These are phyloP conservation scores for Boletus tylopilopsis DNA, from an alignment of 768 basidiomycete genomes.

Conservation along the genomic window DNA sequence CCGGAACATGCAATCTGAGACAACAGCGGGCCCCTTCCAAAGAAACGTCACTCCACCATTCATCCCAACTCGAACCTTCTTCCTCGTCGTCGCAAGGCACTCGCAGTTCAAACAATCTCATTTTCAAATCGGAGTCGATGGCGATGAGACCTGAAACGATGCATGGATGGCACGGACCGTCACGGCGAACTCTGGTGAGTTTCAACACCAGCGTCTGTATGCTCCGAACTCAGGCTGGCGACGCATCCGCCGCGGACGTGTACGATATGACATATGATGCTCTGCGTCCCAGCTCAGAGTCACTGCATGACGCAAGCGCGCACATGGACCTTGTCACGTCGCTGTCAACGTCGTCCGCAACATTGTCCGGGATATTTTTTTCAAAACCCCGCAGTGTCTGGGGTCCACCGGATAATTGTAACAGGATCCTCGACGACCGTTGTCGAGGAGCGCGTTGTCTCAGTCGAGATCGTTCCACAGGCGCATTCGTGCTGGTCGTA, in stretches of 20 bases:
- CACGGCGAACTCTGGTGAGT: neutral
- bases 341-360: neutral
- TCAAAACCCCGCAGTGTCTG: slow-evolving; percentile 8
- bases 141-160: neutral
- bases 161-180: too few species aligned
- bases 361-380: too few species aligned
- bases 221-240: neutral
- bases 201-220: neutral
- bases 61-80: too few species aligned
- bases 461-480: neutral
- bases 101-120: neutral
- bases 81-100: too few species aligned
- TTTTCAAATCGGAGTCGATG: neutral
- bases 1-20: too few species aligned
- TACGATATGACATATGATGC: too few species aligned
- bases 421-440: neutral
- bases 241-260: neutral
- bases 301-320: too few species aligned
- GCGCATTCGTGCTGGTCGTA: neutral
- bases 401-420: neutral
- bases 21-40: too few species aligned
- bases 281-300: neutral
- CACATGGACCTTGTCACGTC: neutral
- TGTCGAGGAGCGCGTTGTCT: neutral
- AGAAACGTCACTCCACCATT: too few species aligned